These are phyloP conservation scores for Teunomyces kruisii DNA, from an alignment of 805 yeast species.

Conservation along the genomic window DNA sequence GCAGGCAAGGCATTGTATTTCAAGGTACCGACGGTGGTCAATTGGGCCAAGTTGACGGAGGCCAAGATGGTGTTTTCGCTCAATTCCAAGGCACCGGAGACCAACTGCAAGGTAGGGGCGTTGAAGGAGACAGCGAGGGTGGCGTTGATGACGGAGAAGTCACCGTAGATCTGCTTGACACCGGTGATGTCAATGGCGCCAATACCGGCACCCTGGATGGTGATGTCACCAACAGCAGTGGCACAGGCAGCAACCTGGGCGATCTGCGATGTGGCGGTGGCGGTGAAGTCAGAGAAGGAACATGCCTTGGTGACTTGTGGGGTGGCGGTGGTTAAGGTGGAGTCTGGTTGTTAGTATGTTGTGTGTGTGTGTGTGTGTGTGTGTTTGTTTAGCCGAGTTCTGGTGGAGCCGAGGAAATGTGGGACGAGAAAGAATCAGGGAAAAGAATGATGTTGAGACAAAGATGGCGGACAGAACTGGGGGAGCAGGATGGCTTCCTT, in stretches of 20 bases:
- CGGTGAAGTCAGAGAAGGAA: conserved; percentile 65
- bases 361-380: too few species aligned
- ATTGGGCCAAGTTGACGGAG: conserved; percentile 70
- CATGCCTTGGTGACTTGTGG: conserved; percentile 59
- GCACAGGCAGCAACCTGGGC: conserved; percentile 72
- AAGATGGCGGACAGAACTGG: too few species aligned
- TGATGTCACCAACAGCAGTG: conserved; percentile 77
- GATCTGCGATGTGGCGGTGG: conserved; percentile 76
- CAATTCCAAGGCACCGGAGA: conserved; percentile 69
- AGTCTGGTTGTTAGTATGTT: conserved; percentile 26
- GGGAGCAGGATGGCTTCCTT: too few species aligned
- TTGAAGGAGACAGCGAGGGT: conserved; percentile 59
- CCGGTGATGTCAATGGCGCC: conserved; percentile 69
- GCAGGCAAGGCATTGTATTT: conserved; percentile 85
- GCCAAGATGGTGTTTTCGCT: conserved; percentile 63
- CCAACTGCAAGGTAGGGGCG: conserved; percentile 76
- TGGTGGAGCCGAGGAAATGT: too few species aligned
- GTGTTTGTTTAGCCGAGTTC: too few species aligned
- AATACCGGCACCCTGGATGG: conserved; percentile 59
- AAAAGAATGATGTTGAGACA: too few species aligned
- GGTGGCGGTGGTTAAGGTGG: conserved; percentile 49
- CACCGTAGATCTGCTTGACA: conserved; percentile 76
- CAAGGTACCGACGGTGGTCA: conserved; percentile 80
- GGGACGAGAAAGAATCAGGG: too few species aligned
- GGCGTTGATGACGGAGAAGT: conserved; percentile 65